phyloP scores from a whole-genome alignment of 2,329 filamentous ascomycete species.

The Arthroderma uncinatum region DNA sequence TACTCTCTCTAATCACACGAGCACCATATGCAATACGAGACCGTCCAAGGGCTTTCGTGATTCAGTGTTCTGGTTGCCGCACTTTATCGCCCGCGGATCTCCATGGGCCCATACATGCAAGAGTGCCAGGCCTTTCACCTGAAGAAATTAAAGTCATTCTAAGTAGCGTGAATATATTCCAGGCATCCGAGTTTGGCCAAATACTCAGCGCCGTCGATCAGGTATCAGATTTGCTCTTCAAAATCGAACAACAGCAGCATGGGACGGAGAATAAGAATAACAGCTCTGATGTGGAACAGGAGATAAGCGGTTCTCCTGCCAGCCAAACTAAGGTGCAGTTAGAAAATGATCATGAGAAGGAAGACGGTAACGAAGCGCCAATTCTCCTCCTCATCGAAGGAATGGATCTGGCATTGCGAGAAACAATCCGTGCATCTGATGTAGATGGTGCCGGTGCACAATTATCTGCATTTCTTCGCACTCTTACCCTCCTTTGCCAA shows the following conservation, averaged over 20 bases:
- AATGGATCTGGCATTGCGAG: constrained; percentile 28
- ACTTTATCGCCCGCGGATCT: constrained; percentile 6
- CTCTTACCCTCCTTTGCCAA: constrained; percentile 25
- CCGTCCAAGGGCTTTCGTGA: constrained; percentile 10
- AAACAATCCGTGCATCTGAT: constrained; percentile 28
- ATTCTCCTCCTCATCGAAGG: constrained; percentile 27
- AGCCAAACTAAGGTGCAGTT: not conserved
- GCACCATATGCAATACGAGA: not conserved
- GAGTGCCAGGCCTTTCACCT: constrained; percentile 6
- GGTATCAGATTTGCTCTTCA: constrained; percentile 13
- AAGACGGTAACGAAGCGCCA: not conserved
- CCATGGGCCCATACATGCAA: constrained; percentile 8
- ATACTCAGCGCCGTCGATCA: constrained; percentile 12
- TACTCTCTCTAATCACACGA: constrained; percentile 6
- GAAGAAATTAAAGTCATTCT: constrained; percentile 9
- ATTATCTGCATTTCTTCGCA: constrained; percentile 24
- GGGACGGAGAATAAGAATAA: not conserved
- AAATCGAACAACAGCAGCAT: constrained; percentile 2
- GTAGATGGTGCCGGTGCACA: constrained; percentile 24
- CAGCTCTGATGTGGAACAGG: constrained; percentile 9
- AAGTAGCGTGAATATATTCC: constrained; percentile 11
- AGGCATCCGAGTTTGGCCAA: constrained; percentile 14
- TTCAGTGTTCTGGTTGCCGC: constrained; percentile 12
- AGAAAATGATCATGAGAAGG: not conserved
- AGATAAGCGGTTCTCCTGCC: not conserved